phyloP scores from a whole-genome alignment of 192 early-diverging fungal genomes.

The Coemansia aciculifera region DNA sequence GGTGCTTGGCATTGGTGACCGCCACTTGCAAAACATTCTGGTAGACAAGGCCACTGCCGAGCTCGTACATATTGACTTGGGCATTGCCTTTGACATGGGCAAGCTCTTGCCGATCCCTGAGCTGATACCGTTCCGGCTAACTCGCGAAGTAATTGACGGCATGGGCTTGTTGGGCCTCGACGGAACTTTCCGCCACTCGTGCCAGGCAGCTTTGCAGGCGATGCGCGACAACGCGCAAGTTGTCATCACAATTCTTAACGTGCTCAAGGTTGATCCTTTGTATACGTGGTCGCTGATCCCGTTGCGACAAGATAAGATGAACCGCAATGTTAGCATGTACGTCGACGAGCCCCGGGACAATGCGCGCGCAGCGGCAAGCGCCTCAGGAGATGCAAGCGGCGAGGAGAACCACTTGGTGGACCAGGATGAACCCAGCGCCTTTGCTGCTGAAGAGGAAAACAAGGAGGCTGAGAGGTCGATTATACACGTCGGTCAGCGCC shows the following conservation, averaged over 20 bases:
- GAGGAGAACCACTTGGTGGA: constrained; percentile 5
- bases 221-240: constrained; percentile 80
- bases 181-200: constrained; percentile 75
- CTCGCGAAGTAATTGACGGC: constrained; percentile 84
- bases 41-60: constrained; percentile 80
- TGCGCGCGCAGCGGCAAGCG: not conserved
- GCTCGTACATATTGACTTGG: constrained; percentile 93
- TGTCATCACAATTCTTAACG: constrained; percentile 84
- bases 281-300: constrained; percentile 66
- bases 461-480: constrained; percentile 71
- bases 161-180: constrained; percentile 82
- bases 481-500: constrained; percentile 62
- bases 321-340: constrained; percentile 34
- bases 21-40: constrained; percentile 91
- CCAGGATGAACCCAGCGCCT: constrained; percentile 12
- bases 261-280: constrained; percentile 91
- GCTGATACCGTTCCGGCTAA: constrained; percentile 88
- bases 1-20: constrained; percentile 89
- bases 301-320: constrained; percentile 45
- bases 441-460: constrained; percentile 49
- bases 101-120: constrained; percentile 84
- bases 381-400: constrained; percentile 3
- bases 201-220: constrained; percentile 76
- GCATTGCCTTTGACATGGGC: constrained; percentile 95
- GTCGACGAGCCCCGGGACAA: constrained; percentile 16